These are phyloP conservation scores for Styphnolobium japonicum DNA, from an alignment of 306 rosid genomes.

Conservation along the genomic window DNA sequence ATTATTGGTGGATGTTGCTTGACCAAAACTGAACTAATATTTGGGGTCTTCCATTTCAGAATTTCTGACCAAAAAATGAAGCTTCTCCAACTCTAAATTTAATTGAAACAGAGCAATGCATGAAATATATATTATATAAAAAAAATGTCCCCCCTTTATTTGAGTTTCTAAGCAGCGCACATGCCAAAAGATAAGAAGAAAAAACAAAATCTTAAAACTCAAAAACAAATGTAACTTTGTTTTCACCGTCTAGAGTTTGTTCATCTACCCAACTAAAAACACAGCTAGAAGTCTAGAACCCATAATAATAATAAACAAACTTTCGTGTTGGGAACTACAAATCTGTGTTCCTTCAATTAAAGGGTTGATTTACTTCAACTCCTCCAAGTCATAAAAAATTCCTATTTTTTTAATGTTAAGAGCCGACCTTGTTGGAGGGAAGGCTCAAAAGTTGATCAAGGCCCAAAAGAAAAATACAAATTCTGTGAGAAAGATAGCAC, in stretches of 20 bases:
- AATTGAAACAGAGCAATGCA: background rate
- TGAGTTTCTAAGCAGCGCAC: conserved; percentile 2
- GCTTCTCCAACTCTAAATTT: conserved; percentile 5
- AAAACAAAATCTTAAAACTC: background rate
- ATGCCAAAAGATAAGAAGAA: background rate
- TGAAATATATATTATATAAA: background rate
- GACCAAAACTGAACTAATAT: conserved; percentile 11
- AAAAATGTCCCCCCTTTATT: background rate
- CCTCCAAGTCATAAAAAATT: conserved; percentile 1
- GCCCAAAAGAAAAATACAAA: background rate
- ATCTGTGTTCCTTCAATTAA: conserved; percentile 5
- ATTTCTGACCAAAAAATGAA: conserved; percentile 24
- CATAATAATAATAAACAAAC: no score
- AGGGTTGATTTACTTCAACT: conserved; percentile 1
- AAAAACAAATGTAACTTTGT: conserved; percentile 25
- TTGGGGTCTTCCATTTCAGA: conserved; percentile 5
- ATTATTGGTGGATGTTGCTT: conserved; percentile 35
- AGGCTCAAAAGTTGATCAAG: background rate
- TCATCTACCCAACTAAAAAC: conserved; percentile 54
- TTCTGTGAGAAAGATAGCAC: background rate
- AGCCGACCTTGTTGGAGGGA: conserved; percentile 21
- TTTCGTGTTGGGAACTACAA: conserved; percentile 39
- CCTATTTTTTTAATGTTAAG: background rate
- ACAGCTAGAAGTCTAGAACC: no score
- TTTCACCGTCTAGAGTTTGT: conserved; percentile 57